Evolutionary conservation across 139 green algal species (phyloP).

Genomic region (Ostreobium quekettii): DNA sequence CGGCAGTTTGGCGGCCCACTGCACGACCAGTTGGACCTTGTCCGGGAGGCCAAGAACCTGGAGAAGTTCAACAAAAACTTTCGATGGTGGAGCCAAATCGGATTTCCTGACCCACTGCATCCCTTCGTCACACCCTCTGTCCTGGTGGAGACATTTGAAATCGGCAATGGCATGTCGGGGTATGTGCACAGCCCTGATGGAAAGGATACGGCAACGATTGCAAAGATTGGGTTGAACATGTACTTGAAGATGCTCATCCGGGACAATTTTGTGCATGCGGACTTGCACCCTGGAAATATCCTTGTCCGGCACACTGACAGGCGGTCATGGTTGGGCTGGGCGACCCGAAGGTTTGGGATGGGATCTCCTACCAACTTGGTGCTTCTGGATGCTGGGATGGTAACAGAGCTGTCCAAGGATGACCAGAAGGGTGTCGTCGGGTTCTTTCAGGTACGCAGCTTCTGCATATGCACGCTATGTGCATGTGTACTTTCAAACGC

Average conservation of each 20-base stretch:
- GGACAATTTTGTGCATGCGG: constrained; percentile 89
- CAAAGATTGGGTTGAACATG: constrained; percentile 39
- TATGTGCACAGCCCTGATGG: constrained; percentile 34
- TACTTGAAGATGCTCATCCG: constrained; percentile 52
- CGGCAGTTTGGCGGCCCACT: constrained; percentile 78
- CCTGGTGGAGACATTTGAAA: constrained; percentile 86
- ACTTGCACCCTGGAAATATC: constrained; percentile 82
- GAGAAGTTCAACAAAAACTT: constrained; percentile 73
- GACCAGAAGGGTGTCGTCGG: constrained; percentile 47
- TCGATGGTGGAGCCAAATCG: constrained; percentile 38
- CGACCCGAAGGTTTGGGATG: constrained; percentile 15
- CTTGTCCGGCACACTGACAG: constrained; percentile 51
- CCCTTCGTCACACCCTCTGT: constrained; percentile 67
- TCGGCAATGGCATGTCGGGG: constrained; percentile 54
- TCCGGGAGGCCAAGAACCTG: constrained; percentile 61
- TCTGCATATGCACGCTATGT: too few species aligned
- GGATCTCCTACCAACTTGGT: constrained; percentile 31
- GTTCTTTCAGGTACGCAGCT: constrained; percentile 51
- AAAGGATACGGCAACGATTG: constrained; percentile 25
- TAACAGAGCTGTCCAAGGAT: constrained; percentile 45
- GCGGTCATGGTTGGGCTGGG: neutral
- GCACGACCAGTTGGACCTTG: constrained; percentile 78
- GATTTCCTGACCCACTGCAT: constrained; percentile 60
- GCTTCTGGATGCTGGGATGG: constrained; percentile 70
- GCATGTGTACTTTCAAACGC: too few species aligned